Percentiles rank a stretch among this genome's conserved stretches.
phyloP scores from a whole-genome alignment of 768 basidiomycete species.

The Lyophyllum semitale region DNA sequence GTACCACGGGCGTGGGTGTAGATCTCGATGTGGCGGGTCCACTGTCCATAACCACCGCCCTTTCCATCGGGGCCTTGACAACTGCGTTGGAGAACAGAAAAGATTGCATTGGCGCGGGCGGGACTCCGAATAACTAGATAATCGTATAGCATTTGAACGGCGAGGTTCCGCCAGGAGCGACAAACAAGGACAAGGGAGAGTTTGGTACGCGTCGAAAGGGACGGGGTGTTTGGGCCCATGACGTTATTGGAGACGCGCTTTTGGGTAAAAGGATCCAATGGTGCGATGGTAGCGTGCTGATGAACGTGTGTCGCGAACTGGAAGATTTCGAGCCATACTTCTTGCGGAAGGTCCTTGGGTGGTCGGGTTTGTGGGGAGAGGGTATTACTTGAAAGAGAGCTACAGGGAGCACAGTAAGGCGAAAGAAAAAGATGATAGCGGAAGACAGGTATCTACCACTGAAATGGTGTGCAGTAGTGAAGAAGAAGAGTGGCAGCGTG shows the following conservation, averaged over 20 bases:
- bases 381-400: conserved; percentile 22
- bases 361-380: conserved; percentile 5
- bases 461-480: conserved; percentile 24
- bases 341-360: conserved; percentile 42
- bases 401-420: conserved; percentile 6
- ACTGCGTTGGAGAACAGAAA: conserved; percentile 33
- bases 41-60: conserved; percentile 37
- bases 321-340: conserved; percentile 60
- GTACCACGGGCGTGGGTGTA: conserved; percentile 46
- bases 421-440: background rate
- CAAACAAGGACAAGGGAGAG: conserved; percentile 50
- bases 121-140: conserved; percentile 49
- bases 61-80: conserved; percentile 1
- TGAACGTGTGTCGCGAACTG: conserved; percentile 54
- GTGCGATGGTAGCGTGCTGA: conserved; percentile 41
- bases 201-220: conserved; percentile 49
- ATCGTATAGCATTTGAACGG: conserved; percentile 45
- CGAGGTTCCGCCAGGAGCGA: conserved; percentile 45
- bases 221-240: conserved; percentile 48
- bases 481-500: conserved; percentile 23
- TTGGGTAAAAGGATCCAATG: conserved; percentile 47
- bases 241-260: conserved; percentile 42
- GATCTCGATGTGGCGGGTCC: conserved; percentile 50
- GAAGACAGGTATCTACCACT: conserved; percentile 27
- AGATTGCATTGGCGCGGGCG: conserved; percentile 37